phyloP scores from a whole-genome alignment of 2,329 filamentous ascomycete genomes.

The Triangularia setosa region DNA sequence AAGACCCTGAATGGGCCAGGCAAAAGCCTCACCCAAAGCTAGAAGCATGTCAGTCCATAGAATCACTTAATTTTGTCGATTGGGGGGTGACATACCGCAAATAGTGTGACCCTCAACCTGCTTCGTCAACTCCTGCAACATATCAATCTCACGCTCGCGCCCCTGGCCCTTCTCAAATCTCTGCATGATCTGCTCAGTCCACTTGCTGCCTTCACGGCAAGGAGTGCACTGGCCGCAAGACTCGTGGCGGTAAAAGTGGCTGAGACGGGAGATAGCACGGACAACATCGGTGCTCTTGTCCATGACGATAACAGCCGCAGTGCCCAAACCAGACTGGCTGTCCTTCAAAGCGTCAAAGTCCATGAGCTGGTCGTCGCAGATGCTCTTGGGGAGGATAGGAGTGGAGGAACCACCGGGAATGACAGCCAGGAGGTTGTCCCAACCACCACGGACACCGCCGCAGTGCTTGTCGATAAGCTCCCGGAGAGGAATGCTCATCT shows the following conservation, averaged over 20 bases:
- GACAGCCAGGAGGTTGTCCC: conserved; percentile 94
- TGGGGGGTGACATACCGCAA: conserved; percentile 62
- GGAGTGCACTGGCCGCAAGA: conserved; percentile 98
- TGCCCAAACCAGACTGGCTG: conserved; percentile 93
- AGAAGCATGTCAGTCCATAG: conserved; percentile 30
- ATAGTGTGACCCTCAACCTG: conserved; percentile 99
- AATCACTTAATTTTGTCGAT: not conserved
- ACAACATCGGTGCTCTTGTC: conserved; percentile 97
- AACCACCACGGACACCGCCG: conserved; percentile 90
- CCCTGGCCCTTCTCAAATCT: conserved; percentile 91
- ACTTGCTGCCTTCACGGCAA: conserved; percentile 98
- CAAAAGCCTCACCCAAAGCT: conserved; percentile 94
- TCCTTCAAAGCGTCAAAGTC: conserved; percentile 99
- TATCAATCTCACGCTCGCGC: conserved; percentile 90
- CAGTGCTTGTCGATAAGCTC: conserved; percentile 99
- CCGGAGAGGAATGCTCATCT: conserved; percentile 95
- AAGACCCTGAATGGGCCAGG: conserved; percentile 96
- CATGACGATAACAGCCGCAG: conserved; percentile 97
- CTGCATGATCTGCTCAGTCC: conserved; percentile 98
- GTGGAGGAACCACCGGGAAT: conserved; percentile 97
- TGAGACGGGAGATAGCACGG: conserved; percentile 85
- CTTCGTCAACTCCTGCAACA: conserved; percentile 98
- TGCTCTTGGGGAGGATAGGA: conserved; percentile 81
- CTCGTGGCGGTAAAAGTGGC: conserved; percentile 98
- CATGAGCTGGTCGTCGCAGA: conserved; percentile 97